Evolutionary conservation across 192 early-diverging fungal genomes (phyloP).

Genomic region (Coemansia sp.): DNA sequence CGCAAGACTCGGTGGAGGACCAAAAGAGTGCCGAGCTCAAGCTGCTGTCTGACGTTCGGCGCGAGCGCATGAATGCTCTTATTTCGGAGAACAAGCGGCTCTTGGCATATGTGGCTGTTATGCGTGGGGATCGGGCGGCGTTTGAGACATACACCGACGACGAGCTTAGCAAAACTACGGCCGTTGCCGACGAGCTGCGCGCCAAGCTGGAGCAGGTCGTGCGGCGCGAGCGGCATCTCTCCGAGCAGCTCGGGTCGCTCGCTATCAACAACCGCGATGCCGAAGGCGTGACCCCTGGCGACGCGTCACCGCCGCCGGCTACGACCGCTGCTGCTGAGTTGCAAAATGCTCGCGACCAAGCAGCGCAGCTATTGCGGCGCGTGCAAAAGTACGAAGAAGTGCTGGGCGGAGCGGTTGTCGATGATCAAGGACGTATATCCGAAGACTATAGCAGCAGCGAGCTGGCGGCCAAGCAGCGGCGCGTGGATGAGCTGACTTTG

Average conservation of each 20-base stretch:
- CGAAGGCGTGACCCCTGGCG: conserved; percentile 24
- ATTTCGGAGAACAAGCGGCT: conserved; percentile 64
- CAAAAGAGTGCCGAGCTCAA: conserved; percentile 56
- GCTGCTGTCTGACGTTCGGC: conserved; percentile 53
- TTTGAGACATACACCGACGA: conserved; percentile 60
- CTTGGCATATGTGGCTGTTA: conserved; percentile 52
- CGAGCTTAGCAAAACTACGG: conserved; percentile 56
- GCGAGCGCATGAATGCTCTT: conserved; percentile 63
- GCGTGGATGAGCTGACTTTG: conserved; percentile 56
- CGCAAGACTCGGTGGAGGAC: conserved; percentile 48
- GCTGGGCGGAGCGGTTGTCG: conserved; percentile 30
- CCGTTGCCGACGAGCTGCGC: conserved; percentile 55
- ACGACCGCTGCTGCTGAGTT: conserved; percentile 36
- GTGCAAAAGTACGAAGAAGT: conserved; percentile 52
- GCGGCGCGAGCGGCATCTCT: conserved; percentile 54
- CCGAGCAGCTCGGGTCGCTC: conserved; percentile 53
- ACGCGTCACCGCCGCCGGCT: conserved; percentile 28
- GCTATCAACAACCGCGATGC: conserved; percentile 26
- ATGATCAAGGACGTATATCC: conserved; percentile 24
- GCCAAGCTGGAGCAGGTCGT: conserved; percentile 55
- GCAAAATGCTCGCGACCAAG: conserved; percentile 30
- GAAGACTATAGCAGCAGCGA: conserved; percentile 25
- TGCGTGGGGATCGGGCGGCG: conserved; percentile 55
- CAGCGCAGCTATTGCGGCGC: conserved; percentile 34
- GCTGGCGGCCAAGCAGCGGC: conserved; percentile 54